Percentiles rank a stretch among this genome's conserved stretches.
phyloP scores from a whole-genome alignment of 2,329 filamentous ascomycete genomes.

The Coniochaeta pulveracea region DNA sequence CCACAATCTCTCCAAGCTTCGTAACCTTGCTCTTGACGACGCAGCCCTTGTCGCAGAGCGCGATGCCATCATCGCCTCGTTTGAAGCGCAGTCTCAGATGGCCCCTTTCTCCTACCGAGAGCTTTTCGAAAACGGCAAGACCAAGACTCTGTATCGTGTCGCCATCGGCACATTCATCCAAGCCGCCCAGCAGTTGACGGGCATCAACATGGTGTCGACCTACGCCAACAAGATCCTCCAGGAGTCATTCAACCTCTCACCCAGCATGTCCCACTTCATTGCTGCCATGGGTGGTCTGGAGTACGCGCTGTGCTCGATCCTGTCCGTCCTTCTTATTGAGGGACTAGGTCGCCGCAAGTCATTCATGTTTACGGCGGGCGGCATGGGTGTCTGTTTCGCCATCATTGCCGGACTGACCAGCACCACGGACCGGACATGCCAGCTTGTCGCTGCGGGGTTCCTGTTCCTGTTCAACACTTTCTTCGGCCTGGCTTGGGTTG shows the following conservation, averaged over 20 bases:
- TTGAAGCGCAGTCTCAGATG: conserved; percentile 10
- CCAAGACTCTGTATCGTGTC: conserved; percentile 13
- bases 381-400: conserved; percentile 51
- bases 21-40: conserved; percentile 5
- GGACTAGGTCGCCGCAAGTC: conserved; percentile 33
- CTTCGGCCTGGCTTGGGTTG: conserved; percentile 55
- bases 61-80: conserved; percentile 9
- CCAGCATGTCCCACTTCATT: conserved; percentile 32
- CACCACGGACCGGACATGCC: conserved; percentile 35
- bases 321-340: conserved; percentile 42
- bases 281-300: conserved; percentile 40
- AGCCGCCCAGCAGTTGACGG: conserved; percentile 16
- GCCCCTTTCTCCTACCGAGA: conserved; percentile 11
- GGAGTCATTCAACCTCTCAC: conserved; percentile 13
- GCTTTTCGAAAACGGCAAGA: conserved; percentile 13
- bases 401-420: conserved; percentile 53
- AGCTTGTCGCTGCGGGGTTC: conserved; percentile 43
- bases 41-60: conserved; percentile 7
- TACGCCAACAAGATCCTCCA: conserved; percentile 34
- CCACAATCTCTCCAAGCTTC: conserved; percentile 10
- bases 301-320: conserved; percentile 44
- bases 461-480: conserved; percentile 60
- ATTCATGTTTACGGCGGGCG: conserved; percentile 30
- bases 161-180: conserved; percentile 13
- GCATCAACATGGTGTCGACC: conserved; percentile 35